Base-by-base conservation (phyloP, 495 filamentous ascomycete genomes). In the Xylaria telfairii region DNA sequence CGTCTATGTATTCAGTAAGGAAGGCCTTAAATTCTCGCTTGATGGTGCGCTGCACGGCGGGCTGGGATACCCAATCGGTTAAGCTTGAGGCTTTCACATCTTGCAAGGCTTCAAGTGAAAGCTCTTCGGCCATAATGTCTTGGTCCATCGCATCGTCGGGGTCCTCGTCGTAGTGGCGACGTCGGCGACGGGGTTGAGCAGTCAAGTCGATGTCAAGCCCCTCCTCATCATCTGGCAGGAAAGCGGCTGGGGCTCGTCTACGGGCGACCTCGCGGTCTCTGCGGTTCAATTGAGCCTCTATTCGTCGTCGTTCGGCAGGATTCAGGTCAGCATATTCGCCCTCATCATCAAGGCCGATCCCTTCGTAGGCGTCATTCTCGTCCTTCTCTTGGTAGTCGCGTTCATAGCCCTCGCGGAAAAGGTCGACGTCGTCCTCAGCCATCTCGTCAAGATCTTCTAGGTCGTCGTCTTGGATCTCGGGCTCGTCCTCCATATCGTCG, bases 21-120 rank as follows among this genome's bases (percentile, higher is more conserved):
- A 99, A 99, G 13, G 93, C 91, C 81, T 96, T 97, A 88, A 99
- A 99, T 79, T 98, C 95, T 73, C 94, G 87, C 74, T 93, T 94
- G 79, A 99, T 95, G 10, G 94, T 95, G 74, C 93, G 91, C 77
- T 97, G 91, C 7, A 98, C 96, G 37, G 95, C 90, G 3, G 93
- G 93, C 76, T 94, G 92, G 13, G 92, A 89, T 42, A 99, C 90
- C 96, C 96, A 99, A 72, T 99, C 96, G 19, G 93, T 94, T 74
- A 97, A 83, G 74, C 92, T 96, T 9, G 93, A 87, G 24, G 96
- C 95, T 80, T 99, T 99, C 69, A 98, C 91, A 78, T 99, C 96
- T 70, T 92, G 88, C 63, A 99, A 81, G 19, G 93, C 93, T 83
- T 98, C 95, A 17, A 98, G 87, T 0, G 94, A 92, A 37, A 99